A percentile compares a stretch with the other conserved stretches of the same genome.
phyloP scores from a whole-genome alignment of 1,139 yeast species.

The Scheffersomyces titani region DNA sequence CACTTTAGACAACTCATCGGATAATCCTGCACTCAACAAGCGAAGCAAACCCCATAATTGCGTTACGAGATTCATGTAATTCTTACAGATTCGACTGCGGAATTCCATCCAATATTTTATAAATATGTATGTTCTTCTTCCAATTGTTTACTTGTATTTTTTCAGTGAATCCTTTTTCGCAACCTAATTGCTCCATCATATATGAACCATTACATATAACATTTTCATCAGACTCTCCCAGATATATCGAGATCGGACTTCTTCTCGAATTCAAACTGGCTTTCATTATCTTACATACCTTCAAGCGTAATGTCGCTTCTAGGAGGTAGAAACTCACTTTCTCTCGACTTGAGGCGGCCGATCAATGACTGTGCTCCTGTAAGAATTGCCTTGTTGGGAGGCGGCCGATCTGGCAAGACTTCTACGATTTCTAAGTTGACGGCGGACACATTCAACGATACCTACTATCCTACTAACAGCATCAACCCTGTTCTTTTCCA shows the following conservation, averaged over 20 bases:
- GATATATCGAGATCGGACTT: not conserved
- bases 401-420: conserved; percentile 52
- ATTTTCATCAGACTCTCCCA: not conserved
- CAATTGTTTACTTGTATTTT: not conserved
- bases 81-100: not conserved
- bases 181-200: not conserved
- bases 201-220: not conserved
- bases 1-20: not conserved
- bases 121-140: not conserved
- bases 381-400: conserved; percentile 60
- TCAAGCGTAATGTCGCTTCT: not conserved
- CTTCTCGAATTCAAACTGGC: not conserved
- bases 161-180: not conserved
- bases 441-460: conserved; percentile 50
- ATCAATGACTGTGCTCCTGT: conserved; percentile 40
- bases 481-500: conserved; percentile 57
- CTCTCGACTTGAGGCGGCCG: conserved; percentile 12
- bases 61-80: not conserved
- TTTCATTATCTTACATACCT: not conserved
- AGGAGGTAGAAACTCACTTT: not conserved
- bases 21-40: not conserved
- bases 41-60: not conserved
- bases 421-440: conserved; percentile 51
- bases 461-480: conserved; percentile 67
- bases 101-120: no score